phyloP scores from a whole-genome alignment of 23 red algal species.

The Agarophyton chilense region DNA sequence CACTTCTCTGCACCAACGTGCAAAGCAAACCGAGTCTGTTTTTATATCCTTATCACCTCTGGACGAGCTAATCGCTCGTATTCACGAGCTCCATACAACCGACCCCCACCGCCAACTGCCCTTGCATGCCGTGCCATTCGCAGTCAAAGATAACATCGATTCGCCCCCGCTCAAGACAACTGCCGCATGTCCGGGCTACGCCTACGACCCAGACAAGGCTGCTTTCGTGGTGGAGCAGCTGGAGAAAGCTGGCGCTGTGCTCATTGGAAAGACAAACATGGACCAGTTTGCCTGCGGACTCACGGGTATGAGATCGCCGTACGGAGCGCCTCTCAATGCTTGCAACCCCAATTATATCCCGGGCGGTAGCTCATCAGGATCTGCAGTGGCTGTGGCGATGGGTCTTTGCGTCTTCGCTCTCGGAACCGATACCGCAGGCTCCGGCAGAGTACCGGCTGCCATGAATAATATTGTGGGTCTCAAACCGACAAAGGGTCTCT shows the following conservation, averaged over 20 bases:
- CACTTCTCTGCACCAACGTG: neutral
- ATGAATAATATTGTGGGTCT: slow-evolving; percentile 83
- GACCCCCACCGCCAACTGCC: slow-evolving; percentile 23
- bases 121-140: slow-evolving; percentile 68
- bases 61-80: neutral
- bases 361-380: slow-evolving; percentile 86
- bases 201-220: slow-evolving; percentile 10
- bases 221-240: slow-evolving; percentile 64
- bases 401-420: slow-evolving; percentile 69
- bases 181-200: slow-evolving; percentile 40
- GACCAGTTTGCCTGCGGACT: slow-evolving; percentile 92
- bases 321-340: slow-evolving; percentile 42
- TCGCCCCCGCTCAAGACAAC: slow-evolving; percentile 56
- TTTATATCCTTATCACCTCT: slow-evolving; percentile 59
- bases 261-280: slow-evolving; percentile 92
- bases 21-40: neutral
- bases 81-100: slow-evolving; percentile 10
- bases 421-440: slow-evolving; percentile 89
- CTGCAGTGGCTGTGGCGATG: slow-evolving; percentile 74
- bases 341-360: slow-evolving; percentile 45
- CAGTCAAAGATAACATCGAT: slow-evolving; percentile 80
- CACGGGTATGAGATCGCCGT: slow-evolving; percentile 60
- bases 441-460: slow-evolving; percentile 89
- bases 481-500: slow-evolving; percentile 82
- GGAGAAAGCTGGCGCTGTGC: slow-evolving; percentile 61